Evolutionary conservation across 306 rosid genomes (phyloP).

Genomic region (Dryas alaskensis): DNA sequence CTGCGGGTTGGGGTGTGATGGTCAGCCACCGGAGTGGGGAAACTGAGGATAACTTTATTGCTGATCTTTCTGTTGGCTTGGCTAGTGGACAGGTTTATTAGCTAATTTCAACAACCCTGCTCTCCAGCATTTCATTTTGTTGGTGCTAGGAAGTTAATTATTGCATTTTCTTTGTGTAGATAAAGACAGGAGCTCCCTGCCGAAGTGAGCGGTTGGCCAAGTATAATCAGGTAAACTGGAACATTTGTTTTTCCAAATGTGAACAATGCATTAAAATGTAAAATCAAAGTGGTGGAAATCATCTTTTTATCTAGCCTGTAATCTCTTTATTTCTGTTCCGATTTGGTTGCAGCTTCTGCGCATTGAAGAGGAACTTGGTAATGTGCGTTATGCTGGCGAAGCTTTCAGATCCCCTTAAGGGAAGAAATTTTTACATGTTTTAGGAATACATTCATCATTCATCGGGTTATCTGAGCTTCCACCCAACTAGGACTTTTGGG

Average conservation of each 20-base stretch:
- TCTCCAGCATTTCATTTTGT: constrained; percentile 6
- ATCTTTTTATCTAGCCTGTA: not conserved
- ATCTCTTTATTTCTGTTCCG: not conserved
- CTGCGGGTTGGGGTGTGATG: constrained; percentile 99
- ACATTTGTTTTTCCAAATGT: not conserved
- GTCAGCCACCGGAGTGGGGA: constrained; percentile 99
- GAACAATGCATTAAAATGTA: not conserved
- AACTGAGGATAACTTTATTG: constrained; percentile 98
- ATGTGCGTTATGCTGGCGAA: constrained; percentile 90
- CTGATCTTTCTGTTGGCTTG: constrained; percentile 97
- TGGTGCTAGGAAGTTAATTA: constrained; percentile 28
- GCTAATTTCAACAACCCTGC: constrained; percentile 6
- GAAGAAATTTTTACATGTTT: constrained; percentile 1
- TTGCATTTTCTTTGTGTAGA: constrained; percentile 50
- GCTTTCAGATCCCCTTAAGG: constrained; percentile 81
- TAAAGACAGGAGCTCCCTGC: constrained; percentile 98
- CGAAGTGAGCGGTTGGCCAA: constrained; percentile 99
- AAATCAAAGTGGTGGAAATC: not conserved
- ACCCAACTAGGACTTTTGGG: not conserved
- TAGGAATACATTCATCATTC: not conserved
- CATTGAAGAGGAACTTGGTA: constrained; percentile 91
- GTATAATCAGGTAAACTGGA: constrained; percentile 78
- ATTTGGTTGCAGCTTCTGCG: constrained; percentile 81
- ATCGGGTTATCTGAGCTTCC: constrained; percentile 1
- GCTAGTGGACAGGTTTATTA: constrained; percentile 93